phyloP scores from a whole-genome alignment of 2,329 filamentous ascomycete genomes.

The Neofusicoccum umdonicola region DNA sequence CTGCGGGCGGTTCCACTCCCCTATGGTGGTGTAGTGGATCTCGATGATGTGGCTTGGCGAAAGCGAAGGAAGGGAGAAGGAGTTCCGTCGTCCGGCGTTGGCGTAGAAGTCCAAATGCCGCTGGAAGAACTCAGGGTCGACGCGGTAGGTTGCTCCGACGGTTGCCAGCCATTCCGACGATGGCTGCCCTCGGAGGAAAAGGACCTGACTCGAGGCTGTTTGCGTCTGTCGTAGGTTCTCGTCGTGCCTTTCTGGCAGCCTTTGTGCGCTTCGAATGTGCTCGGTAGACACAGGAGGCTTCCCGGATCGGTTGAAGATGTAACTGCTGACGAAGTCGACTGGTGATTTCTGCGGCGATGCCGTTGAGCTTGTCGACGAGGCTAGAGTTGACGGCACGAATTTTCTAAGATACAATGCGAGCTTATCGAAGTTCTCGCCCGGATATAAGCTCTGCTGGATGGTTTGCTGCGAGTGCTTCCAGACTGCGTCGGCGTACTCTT shows the following conservation, averaged over 20 bases:
- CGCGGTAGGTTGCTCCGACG: conserved; percentile 19
- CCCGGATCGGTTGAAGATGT: neutral
- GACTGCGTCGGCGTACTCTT: neutral
- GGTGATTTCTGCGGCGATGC: neutral
- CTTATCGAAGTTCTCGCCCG: neutral
- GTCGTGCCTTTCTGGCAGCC: neutral
- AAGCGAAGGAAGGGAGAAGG: conserved; percentile 11
- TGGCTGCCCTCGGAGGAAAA: conserved; percentile 18
- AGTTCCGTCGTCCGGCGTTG: neutral
- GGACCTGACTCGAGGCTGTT: neutral
- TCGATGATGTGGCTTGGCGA: conserved; percentile 12
- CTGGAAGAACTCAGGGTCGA: conserved; percentile 22
- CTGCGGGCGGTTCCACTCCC: neutral
- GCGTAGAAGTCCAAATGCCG: conserved; percentile 20
- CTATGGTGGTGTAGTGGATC: conserved; percentile 17
- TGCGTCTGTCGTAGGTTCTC: neutral
- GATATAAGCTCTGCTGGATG: neutral
- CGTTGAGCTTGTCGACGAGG: neutral
- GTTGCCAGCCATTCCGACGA: conserved; percentile 18
- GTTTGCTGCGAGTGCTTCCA: neutral
- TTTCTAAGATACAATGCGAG: neutral
- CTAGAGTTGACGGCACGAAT: neutral
- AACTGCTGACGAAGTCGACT: neutral
- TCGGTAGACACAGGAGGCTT: neutral
- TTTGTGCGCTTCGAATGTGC: neutral